Conservation (phyloP, 1,284 basidiomycete genomes). For the Marasmius fiardii region DNA sequence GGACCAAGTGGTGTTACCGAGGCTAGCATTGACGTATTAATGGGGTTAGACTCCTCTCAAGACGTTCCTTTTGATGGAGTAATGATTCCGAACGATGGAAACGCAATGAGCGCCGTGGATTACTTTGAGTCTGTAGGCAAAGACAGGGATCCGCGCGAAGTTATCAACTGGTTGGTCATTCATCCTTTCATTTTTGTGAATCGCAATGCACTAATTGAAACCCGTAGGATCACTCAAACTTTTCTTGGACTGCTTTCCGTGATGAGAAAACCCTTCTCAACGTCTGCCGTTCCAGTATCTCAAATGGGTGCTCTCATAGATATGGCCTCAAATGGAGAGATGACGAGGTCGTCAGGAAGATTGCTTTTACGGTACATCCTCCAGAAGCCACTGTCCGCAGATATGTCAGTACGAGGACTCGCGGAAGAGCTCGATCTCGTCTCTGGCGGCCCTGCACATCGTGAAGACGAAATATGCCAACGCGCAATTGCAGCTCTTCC, state of each 20-base stretch:
- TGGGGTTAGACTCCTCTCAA: slow-evolving; percentile 65
- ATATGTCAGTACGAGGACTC: slow-evolving; percentile 33
- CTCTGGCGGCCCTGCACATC: slow-evolving; percentile 31
- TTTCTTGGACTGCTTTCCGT: slow-evolving; percentile 74
- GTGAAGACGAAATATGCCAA: slow-evolving; percentile 45
- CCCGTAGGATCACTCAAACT: slow-evolving; percentile 80
- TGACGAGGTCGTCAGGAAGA: slow-evolving; percentile 68
- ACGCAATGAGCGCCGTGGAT: slow-evolving; percentile 42
- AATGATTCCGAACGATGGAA: slow-evolving; percentile 29
- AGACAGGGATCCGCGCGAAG: slow-evolving; percentile 63
- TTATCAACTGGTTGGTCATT: slow-evolving; percentile 76
- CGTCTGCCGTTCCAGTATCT: slow-evolving; percentile 48
- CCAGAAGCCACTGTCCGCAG: slow-evolving; percentile 33
- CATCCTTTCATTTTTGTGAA: neutral
- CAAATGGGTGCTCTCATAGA: slow-evolving; percentile 80
- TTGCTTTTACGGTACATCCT: slow-evolving; percentile 65
- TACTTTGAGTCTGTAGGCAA: slow-evolving; percentile 75
- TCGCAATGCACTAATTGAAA: slow-evolving; percentile 1
- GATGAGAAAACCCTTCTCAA: slow-evolving; percentile 54
- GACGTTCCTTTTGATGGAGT: slow-evolving; percentile 64
- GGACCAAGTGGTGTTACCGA: slow-evolving; percentile 47
- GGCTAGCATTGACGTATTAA: slow-evolving; percentile 73
- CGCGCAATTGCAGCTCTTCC: slow-evolving; percentile 69
- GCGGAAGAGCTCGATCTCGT: slow-evolving; percentile 51
- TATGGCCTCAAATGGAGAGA: slow-evolving; percentile 55